Conservation (phyloP, 805 yeast genomes). For the Torulaspora franciscae region DNA sequence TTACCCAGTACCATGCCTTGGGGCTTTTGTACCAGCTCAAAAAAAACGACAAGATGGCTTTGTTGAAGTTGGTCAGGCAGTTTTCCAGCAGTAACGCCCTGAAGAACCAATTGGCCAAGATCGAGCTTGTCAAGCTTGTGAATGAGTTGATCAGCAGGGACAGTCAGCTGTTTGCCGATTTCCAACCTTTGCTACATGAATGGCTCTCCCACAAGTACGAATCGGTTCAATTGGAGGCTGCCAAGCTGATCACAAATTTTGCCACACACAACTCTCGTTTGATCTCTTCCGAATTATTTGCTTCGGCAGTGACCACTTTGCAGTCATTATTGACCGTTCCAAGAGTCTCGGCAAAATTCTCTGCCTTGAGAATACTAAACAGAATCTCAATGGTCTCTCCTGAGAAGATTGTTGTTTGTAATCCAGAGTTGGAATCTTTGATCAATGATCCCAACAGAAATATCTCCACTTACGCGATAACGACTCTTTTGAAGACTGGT, state of each 20-base stretch:
- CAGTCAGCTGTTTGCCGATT: constrained; percentile 45
- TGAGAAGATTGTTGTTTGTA: constrained; percentile 70
- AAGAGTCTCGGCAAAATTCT: constrained; percentile 82
- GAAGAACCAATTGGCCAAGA: constrained; percentile 76
- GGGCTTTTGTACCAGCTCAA: constrained; percentile 85
- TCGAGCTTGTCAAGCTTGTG: constrained; percentile 79
- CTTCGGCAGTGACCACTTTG: constrained; percentile 65
- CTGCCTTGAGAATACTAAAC: constrained; percentile 88
- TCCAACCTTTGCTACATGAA: constrained; percentile 52
- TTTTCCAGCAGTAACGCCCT: constrained; percentile 56
- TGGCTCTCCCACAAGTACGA: constrained; percentile 80
- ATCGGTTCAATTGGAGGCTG: constrained; percentile 88
- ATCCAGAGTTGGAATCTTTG: constrained; percentile 77
- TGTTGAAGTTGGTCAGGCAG: constrained; percentile 83
- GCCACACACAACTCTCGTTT: constrained; percentile 53
- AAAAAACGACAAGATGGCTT: constrained; percentile 89
- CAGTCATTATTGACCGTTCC: constrained; percentile 81
- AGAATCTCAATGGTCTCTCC: constrained; percentile 79
- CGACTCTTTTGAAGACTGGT: constrained; percentile 92
- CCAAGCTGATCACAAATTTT: constrained; percentile 46
- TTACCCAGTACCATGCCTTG: constrained; percentile 93
- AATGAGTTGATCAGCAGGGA: constrained; percentile 71
- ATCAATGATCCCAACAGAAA: constrained; percentile 87
- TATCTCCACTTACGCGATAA: constrained; percentile 93
- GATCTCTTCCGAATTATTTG: constrained; percentile 59